Conservation (phyloP, 2,329 filamentous ascomycete genomes). For the Diaporthe amygdali region DNA sequence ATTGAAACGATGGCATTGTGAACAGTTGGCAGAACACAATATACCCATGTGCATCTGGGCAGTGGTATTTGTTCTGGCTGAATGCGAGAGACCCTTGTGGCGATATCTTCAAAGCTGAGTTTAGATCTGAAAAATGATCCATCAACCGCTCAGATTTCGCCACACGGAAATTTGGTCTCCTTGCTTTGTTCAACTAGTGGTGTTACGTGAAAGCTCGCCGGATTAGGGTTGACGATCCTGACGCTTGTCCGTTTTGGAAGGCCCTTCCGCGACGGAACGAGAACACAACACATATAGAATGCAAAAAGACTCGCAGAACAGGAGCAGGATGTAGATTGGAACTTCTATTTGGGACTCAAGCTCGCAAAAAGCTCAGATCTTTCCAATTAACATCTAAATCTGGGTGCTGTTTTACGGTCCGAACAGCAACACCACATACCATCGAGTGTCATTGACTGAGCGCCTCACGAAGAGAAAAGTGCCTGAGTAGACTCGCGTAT, state of each 20-base stretch:
- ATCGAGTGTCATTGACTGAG: too few relatives aligned
- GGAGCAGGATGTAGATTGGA: too few relatives aligned
- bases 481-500: too few relatives aligned
- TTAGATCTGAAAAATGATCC: neutral
- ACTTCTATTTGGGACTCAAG: too few relatives aligned
- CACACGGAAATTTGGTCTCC: neutral
- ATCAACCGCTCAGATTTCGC: neutral
- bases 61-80: neutral
- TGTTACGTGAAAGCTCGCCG: constrained; percentile 4
- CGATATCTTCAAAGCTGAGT: neutral
- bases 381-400: too few relatives aligned
- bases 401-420: too few relatives aligned
- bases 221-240: neutral
- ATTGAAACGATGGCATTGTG: constrained; percentile 1
- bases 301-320: neutral
- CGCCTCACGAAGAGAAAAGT: too few relatives aligned
- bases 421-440: too few relatives aligned
- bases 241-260: neutral
- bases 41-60: too few relatives aligned
- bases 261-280: neutral
- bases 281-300: neutral
- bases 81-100: too few relatives aligned
- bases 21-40: neutral
- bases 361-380: too few relatives aligned
- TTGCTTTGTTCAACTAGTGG: neutral